phyloP scores from a whole-genome alignment of 2,329 filamentous ascomycete species.

The Fusarium odoratissimum region DNA sequence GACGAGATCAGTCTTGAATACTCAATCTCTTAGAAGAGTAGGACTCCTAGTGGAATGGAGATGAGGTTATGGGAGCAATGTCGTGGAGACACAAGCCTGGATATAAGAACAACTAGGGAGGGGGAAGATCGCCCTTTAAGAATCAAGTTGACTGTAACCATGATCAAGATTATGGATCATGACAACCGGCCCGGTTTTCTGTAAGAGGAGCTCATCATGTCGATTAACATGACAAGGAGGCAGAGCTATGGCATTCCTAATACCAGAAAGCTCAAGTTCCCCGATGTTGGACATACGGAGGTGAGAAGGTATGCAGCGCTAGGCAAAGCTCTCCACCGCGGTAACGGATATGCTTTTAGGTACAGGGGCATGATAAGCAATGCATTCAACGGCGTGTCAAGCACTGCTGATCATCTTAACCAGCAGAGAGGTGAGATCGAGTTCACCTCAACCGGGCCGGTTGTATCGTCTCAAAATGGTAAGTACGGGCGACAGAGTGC shows the following conservation, averaged over 20 bases:
- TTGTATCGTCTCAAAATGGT: conserved; percentile 18
- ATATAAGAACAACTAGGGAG: conserved; percentile 12
- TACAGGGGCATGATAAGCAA: conserved; percentile 42
- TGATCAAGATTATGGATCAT: conserved; percentile 18
- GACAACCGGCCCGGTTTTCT: conserved; percentile 41
- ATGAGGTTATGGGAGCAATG: conserved; percentile 25
- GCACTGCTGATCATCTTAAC: neutral
- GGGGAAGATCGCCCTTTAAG: conserved; percentile 34
- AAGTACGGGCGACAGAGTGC: conserved; percentile 28
- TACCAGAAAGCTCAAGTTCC: conserved; percentile 9
- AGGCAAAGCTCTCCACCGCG: conserved; percentile 32
- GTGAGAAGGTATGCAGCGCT: conserved; percentile 4
- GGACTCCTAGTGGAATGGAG: conserved; percentile 3
- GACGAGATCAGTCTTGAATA: neutral
- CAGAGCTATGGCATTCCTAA: conserved; percentile 1
- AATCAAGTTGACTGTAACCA: conserved; percentile 24
- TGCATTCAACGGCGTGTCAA: conserved; percentile 3
- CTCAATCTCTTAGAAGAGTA: conserved; percentile 1
- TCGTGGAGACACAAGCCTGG: conserved; percentile 37
- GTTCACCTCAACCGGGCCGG: conserved; percentile 34
- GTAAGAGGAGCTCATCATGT: conserved; percentile 29
- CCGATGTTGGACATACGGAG: conserved; percentile 16
- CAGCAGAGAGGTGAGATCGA: conserved; percentile 1
- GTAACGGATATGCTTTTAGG: conserved; percentile 26
- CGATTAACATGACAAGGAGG: conserved; percentile 15